Base-by-base conservation (phyloP, 306 rosid species). In the Oxytropis ochrocephala region DNA sequence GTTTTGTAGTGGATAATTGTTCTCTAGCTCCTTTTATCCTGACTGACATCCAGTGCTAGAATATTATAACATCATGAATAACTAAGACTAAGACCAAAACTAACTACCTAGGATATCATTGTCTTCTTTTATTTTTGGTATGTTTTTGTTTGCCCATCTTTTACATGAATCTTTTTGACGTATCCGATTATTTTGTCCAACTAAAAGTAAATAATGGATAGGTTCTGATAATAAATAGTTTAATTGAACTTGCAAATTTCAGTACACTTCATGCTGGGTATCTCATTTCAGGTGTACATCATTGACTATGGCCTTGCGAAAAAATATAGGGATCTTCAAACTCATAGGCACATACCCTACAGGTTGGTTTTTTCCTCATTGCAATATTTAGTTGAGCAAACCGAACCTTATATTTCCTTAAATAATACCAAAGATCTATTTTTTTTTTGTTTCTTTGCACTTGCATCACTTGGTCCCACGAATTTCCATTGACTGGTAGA, bases 281-380 rank as follows among this genome's bases (percentile, higher is more conserved):
- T 76, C 59, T 67, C 55, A 69, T 81, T 60, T 63, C 92, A 95
- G 99, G 97, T 95, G 46, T 91, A 95, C 60, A 65, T 75, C 67
- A 95, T 95, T 82, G 99, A 95, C 80, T 95, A 76, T 82, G 99
- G 99, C 64, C 99, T 95, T 71, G 99, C 91, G 16, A 95, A 95
- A 84, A 95, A 91, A 87, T 95, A 73, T 62, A 84, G 96, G 83
- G 99, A 95, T 84, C 97, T 91, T 64, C 97, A 95, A 78, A 91
- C 96, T 80, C 99, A 91, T 67, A 91, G 83, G 81, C 99, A 95
- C 80, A 95, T 95, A 76, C 95, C 97, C 30, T 95, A 95, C 91
- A 95, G 97, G 99, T 95, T 77, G 68, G 73, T 74, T 27, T 75
- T 56, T 19, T 55, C 42, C 49, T 68, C 42, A 39, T 49, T 35